phyloP scores from a whole-genome alignment of 371 early-diverging fungal species.

The Actinomucor elegans region DNA sequence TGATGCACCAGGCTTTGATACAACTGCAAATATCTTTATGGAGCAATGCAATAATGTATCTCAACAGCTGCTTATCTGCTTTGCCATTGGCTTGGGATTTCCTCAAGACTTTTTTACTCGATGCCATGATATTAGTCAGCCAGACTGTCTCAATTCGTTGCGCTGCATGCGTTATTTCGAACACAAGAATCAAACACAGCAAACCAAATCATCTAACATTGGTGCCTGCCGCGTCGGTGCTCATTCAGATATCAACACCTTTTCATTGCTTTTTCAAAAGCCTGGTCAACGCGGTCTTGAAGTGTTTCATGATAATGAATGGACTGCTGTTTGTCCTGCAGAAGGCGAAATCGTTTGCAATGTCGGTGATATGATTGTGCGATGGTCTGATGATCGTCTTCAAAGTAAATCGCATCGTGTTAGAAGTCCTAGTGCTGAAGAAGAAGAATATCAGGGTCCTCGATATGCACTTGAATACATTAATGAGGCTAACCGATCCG shows the following conservation, averaged over 20 bases:
- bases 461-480: conserved; percentile 19
- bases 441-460: conserved; percentile 12
- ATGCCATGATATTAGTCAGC: conserved; percentile 23
- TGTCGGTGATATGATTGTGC: conserved; percentile 30
- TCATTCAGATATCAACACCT: conserved; percentile 21
- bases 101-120: conserved; percentile 21
- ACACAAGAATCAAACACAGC: conserved; percentile 10
- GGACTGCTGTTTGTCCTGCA: conserved; percentile 12
- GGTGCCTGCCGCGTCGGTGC: conserved; percentile 10
- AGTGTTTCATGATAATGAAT: conserved; percentile 12
- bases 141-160: conserved; percentile 22
- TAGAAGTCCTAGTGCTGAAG: conserved; percentile 5
- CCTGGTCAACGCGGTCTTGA: conserved; percentile 22
- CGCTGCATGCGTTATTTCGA: conserved; percentile 20
- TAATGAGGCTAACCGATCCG: conserved; percentile 22
- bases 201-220: conserved; percentile 5
- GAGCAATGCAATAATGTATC: conserved; percentile 19
- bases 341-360: conserved; percentile 26
- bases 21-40: conserved; percentile 13
- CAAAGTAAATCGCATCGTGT: conserved; percentile 20
- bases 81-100: conserved; percentile 24
- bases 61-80: conserved; percentile 19
- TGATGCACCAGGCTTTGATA: conserved; percentile 18
- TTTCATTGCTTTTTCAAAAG: conserved; percentile 21
- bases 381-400: conserved; percentile 27